Percentiles rank a stretch among this genome's conserved stretches.
Conservation (phyloP, 345 rosid genomes). For the rapeseed (Brassica napus) region DNA sequence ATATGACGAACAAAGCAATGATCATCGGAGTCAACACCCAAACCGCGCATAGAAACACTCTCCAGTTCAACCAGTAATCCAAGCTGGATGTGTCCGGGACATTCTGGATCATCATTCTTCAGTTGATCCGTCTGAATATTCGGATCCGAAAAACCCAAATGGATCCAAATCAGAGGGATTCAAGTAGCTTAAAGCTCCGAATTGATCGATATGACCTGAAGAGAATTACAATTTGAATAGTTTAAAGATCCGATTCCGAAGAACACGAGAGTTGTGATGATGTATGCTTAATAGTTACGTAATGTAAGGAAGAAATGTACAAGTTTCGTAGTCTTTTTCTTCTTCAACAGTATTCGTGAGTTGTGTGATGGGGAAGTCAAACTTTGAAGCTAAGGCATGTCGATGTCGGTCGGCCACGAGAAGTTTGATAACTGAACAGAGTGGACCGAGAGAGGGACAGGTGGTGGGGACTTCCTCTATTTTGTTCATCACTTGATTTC, state of each 20-base stretch:
- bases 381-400: too few species aligned
- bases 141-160: conserved; percentile 25
- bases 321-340: too few species aligned
- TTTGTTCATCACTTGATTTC: background rate
- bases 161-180: background rate
- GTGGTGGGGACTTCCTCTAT: background rate
- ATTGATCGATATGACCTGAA: too few species aligned
- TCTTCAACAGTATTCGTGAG: too few species aligned
- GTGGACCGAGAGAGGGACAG: conserved; percentile 9
- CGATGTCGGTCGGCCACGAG: background rate
- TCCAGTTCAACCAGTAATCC: conserved; percentile 76
- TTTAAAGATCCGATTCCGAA: too few species aligned
- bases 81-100: conserved; percentile 37
- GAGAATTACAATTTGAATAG: too few species aligned
- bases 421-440: conserved; percentile 13
- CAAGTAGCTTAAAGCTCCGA: too few species aligned
- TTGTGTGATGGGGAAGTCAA: too few species aligned
- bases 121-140: conserved; percentile 18
- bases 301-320: too few species aligned
- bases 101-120: background rate
- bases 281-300: too few species aligned
- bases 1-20: conserved; percentile 42
- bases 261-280: too few species aligned
- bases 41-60: conserved; percentile 61
- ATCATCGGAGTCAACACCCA: conserved; percentile 50